phyloP scores from a whole-genome alignment of 1,139 yeast genomes.

The Taphrina confusa region DNA sequence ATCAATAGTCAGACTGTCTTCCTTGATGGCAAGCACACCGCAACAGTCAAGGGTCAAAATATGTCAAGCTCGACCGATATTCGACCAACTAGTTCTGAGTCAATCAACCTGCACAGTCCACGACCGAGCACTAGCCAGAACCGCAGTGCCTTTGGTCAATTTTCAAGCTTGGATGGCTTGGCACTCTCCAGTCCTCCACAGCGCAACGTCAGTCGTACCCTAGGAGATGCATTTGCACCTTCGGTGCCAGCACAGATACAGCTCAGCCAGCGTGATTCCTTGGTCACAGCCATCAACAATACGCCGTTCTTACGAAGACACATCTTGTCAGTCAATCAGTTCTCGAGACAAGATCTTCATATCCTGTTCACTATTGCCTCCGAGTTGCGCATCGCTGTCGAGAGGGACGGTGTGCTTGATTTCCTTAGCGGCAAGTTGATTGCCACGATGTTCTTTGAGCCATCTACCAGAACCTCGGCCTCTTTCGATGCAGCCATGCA shows the following conservation, averaged over 20 bases:
- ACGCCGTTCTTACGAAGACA: constrained; percentile 89
- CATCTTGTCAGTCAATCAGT: constrained; percentile 82
- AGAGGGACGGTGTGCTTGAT: constrained; percentile 92
- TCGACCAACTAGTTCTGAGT: background rate
- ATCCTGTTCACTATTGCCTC: constrained; percentile 93
- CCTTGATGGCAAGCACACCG: constrained; percentile 74
- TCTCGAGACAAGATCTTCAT: constrained; percentile 84
- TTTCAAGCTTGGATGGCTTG: background rate
- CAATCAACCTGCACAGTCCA: background rate
- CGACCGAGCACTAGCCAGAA: background rate
- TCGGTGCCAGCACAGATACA: constrained; percentile 39
- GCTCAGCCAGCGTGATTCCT: constrained; percentile 58
- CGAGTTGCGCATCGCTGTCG: constrained; percentile 96
- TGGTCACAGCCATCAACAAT: constrained; percentile 72
- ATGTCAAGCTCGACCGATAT: constrained; percentile 37
- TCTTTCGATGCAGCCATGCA: constrained; percentile 99
- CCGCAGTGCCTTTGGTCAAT: constrained; percentile 1
- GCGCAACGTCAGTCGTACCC: constrained; percentile 38
- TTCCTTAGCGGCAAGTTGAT: constrained; percentile 84
- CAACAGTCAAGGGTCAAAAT: constrained; percentile 39
- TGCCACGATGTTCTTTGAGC: constrained; percentile 96
- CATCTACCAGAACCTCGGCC: constrained; percentile 93
- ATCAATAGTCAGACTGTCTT: constrained; percentile 77
- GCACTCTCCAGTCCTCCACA: constrained; percentile 38
- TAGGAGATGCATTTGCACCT: constrained; percentile 28